Evolutionary conservation across 352 stramenopile genomes (phyloP).

Genomic region (Globisporangium ultimum): DNA sequence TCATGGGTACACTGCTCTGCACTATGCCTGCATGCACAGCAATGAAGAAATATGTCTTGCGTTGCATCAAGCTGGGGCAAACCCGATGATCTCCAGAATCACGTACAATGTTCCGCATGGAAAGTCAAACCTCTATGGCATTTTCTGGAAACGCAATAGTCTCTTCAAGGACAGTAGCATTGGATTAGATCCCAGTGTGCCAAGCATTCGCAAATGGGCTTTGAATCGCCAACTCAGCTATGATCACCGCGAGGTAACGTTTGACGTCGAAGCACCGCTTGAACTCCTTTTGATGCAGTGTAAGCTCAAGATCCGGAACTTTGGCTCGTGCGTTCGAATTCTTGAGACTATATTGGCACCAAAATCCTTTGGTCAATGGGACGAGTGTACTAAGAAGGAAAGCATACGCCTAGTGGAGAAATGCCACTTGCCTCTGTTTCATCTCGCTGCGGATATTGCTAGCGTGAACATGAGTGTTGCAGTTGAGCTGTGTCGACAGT

Average conservation of each 20-base stretch:
- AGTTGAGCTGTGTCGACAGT: constrained; percentile 43
- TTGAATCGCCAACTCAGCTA: neutral
- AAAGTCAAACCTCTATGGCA: constrained; percentile 21
- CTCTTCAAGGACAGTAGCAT: constrained; percentile 2
- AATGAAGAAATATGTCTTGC: constrained; percentile 25
- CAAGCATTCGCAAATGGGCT: constrained; percentile 4
- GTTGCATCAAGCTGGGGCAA: constrained; percentile 28
- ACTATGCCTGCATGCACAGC: constrained; percentile 45
- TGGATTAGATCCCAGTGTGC: constrained; percentile 2
- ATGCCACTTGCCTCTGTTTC: constrained; percentile 29
- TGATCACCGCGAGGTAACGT: neutral
- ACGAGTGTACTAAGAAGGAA: neutral
- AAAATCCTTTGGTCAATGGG: neutral
- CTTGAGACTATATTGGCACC: constrained; percentile 3
- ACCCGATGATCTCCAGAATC: constrained; percentile 21
- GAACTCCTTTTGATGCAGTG: constrained; percentile 25
- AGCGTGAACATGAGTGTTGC: constrained; percentile 42
- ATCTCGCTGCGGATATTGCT: constrained; percentile 44
- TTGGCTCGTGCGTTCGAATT: constrained; percentile 17
- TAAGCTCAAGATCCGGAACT: constrained; percentile 2
- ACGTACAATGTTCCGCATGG: constrained; percentile 16
- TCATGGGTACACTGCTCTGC: constrained; percentile 49
- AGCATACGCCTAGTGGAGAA: constrained; percentile 20
- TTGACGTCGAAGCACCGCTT: constrained; percentile 24
- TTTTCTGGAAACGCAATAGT: constrained; percentile 27